Conservation (phyloP, 352 stramenopile species). For the Sclerospora graminicola region DNA sequence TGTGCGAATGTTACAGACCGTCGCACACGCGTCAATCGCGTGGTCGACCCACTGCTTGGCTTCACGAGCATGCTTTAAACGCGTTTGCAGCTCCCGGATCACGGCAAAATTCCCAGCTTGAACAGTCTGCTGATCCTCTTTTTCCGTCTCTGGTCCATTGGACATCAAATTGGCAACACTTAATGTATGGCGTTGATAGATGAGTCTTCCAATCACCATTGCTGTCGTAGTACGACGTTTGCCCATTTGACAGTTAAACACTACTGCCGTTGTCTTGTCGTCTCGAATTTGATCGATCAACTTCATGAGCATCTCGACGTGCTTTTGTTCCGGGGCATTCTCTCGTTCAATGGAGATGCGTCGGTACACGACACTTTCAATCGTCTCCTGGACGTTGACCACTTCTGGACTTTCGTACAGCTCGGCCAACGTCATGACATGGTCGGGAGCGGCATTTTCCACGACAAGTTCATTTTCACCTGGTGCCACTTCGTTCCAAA, state of each 20-base stretch:
- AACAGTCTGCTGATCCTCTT: conserved; percentile 1
- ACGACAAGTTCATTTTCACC: conserved; percentile 54
- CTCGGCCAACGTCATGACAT: conserved; percentile 56
- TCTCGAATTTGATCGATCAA: conserved; percentile 29
- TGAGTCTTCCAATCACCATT: conserved; percentile 54
- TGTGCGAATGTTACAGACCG: conserved; percentile 68
- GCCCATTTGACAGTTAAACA: conserved; percentile 86
- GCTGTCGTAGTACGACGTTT: conserved; percentile 75
- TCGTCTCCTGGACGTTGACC: conserved; percentile 14
- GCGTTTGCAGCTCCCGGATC: conserved; percentile 52
- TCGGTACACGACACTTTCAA: conserved; percentile 50
- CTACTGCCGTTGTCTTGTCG: conserved; percentile 51
- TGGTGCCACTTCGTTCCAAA: conserved; percentile 65
- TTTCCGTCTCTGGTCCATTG: conserved; percentile 1
- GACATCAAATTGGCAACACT: too few species aligned
- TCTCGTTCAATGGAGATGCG: conserved; percentile 73
- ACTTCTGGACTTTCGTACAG: conserved; percentile 45
- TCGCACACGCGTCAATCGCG: conserved; percentile 54
- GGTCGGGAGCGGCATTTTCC: conserved; percentile 25
- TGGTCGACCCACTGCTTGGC: conserved; percentile 71
- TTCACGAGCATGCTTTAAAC: conserved; percentile 34
- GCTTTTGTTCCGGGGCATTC: conserved; percentile 66
- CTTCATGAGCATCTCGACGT: conserved; percentile 60
- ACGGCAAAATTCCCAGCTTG: conserved; percentile 53
- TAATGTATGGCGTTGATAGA: conserved; percentile 39